These are phyloP conservation scores for Salix exigua DNA, from an alignment of 345 rosid species.

Conservation along the genomic window DNA sequence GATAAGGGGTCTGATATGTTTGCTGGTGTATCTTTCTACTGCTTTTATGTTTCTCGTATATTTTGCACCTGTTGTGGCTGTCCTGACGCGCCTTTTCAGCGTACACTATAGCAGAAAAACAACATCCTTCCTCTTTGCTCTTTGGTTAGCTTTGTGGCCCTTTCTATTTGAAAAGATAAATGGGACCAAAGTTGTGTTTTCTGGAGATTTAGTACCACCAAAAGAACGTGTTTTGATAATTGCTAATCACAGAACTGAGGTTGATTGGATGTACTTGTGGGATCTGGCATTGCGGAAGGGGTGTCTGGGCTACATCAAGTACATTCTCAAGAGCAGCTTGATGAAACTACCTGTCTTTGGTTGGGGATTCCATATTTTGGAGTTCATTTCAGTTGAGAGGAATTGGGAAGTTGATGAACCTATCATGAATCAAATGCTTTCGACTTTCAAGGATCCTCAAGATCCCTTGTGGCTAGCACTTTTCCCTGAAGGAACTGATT, in stretches of 20 bases:
- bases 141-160: slow-evolving; percentile 83
- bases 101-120: slow-evolving; percentile 51
- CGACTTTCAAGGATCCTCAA: slow-evolving; percentile 57
- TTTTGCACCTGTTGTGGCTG: slow-evolving; percentile 46
- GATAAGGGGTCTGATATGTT: slow-evolving; percentile 58
- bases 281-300: slow-evolving; percentile 73
- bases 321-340: slow-evolving; percentile 77
- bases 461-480: slow-evolving; percentile 88
- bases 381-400: slow-evolving; percentile 86
- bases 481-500: slow-evolving; percentile 92
- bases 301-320: slow-evolving; percentile 67
- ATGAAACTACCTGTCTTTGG: slow-evolving; percentile 77
- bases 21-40: slow-evolving; percentile 58
- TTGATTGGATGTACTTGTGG: slow-evolving; percentile 95
- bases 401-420: slow-evolving; percentile 75
- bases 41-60: slow-evolving; percentile 64
- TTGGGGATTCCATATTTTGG: slow-evolving; percentile 81
- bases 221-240: slow-evolving; percentile 61
- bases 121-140: slow-evolving; percentile 52
- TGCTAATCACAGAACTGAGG: slow-evolving; percentile 87
- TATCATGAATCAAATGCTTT: slow-evolving; percentile 49
- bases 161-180: slow-evolving; percentile 74
- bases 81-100: slow-evolving; percentile 43
- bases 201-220: slow-evolving; percentile 52
- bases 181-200: slow-evolving; percentile 61